Evolutionary conservation across 2,329 filamentous ascomycete genomes (phyloP).

Genomic region (Fusarium tricinctum): DNA sequence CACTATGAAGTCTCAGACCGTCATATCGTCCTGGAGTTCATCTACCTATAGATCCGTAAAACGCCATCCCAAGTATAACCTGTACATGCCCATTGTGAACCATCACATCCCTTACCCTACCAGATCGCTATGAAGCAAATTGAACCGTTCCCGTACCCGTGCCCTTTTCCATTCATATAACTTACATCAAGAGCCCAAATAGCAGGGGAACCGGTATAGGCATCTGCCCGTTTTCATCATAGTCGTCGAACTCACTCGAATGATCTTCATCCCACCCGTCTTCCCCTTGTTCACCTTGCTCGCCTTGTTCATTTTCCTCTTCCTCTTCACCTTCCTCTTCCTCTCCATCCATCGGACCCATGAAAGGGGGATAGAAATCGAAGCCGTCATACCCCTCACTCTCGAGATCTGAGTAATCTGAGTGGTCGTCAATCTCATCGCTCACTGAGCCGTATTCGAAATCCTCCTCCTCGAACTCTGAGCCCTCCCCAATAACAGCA

Average conservation of each 20-base stretch:
- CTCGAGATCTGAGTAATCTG: slow-evolving; percentile 30
- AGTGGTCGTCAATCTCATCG: slow-evolving; percentile 38
- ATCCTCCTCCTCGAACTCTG: slow-evolving; percentile 16
- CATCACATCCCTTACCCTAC: slow-evolving; percentile 4
- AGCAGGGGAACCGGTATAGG: slow-evolving; percentile 41
- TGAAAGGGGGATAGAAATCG: slow-evolving; percentile 21
- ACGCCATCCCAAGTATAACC: slow-evolving; percentile 29
- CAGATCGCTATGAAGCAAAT: slow-evolving; percentile 8
- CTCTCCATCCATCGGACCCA: slow-evolving; percentile 26
- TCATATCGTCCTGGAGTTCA: slow-evolving; percentile 17
- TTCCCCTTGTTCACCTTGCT: slow-evolving; percentile 23
- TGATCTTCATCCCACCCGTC: slow-evolving; percentile 23
- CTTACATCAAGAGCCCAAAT: slow-evolving; percentile 44
- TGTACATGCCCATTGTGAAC: slow-evolving; percentile 8
- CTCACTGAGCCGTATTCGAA: slow-evolving; percentile 33
- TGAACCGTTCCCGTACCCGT: slow-evolving; percentile 1
- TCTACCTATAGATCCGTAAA: slow-evolving; percentile 27
- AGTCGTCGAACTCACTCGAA: slow-evolving; percentile 40
- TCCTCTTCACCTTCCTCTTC: slow-evolving; percentile 23
- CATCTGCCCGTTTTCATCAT: slow-evolving; percentile 38
- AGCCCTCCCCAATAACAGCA: slow-evolving; percentile 2
- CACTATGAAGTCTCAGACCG: slow-evolving; percentile 22
- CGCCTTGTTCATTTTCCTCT: slow-evolving; percentile 15
- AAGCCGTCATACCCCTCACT: slow-evolving; percentile 27
- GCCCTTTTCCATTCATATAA: slow-evolving; percentile 6